phyloP scores from a whole-genome alignment of 2,329 filamentous ascomycete species.

The Malbranchea cinnamomea region DNA sequence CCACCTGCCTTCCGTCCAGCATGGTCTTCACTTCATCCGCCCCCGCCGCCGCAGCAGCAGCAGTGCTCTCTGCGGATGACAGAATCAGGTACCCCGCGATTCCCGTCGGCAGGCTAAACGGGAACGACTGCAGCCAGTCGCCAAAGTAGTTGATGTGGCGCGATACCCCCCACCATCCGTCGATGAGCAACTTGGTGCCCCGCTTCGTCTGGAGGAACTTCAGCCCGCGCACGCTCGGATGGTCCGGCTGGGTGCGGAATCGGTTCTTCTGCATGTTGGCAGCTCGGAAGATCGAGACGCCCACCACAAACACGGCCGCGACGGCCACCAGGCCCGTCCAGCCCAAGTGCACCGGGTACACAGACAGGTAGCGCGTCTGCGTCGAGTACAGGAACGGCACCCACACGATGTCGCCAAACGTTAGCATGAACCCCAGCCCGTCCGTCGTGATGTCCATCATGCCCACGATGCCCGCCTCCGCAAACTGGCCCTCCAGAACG shows the following conservation, averaged over 20 bases:
- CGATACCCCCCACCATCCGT: conserved; percentile 11
- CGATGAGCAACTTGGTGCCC: conserved; percentile 8
- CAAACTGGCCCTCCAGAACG: conserved; percentile 69
- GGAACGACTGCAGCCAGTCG: conserved; percentile 11
- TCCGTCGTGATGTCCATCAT: conserved; percentile 91
- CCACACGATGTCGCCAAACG: conserved; percentile 88
- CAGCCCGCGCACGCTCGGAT: conserved; percentile 64
- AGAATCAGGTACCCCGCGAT: conserved; percentile 11
- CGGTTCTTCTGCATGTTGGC: conserved; percentile 90
- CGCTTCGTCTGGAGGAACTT: conserved; percentile 62
- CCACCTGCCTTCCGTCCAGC: conserved; percentile 6
- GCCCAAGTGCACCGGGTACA: conserved; percentile 69
- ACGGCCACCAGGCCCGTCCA: conserved; percentile 49
- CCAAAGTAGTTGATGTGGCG: conserved; percentile 13
- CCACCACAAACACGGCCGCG: conserved; percentile 49
- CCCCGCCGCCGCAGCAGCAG: conserved; percentile 1
- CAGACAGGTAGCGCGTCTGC: conserved; percentile 70
- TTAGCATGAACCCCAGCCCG: conserved; percentile 88
- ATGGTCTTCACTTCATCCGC: conserved; percentile 2
- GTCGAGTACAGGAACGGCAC: conserved; percentile 78
- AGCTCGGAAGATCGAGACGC: conserved; percentile 88
- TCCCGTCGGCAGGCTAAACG: conserved; percentile 11
- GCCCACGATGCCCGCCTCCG: conserved; percentile 77
- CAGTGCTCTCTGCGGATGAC: conserved; percentile 2
- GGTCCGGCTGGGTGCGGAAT: conserved; percentile 75